Percentiles rank a stretch among this genome's conserved stretches.
These are phyloP conservation scores for Tuber aestivum DNA, from an alignment of 495 filamentous ascomycete species.

Conservation along the genomic window DNA sequence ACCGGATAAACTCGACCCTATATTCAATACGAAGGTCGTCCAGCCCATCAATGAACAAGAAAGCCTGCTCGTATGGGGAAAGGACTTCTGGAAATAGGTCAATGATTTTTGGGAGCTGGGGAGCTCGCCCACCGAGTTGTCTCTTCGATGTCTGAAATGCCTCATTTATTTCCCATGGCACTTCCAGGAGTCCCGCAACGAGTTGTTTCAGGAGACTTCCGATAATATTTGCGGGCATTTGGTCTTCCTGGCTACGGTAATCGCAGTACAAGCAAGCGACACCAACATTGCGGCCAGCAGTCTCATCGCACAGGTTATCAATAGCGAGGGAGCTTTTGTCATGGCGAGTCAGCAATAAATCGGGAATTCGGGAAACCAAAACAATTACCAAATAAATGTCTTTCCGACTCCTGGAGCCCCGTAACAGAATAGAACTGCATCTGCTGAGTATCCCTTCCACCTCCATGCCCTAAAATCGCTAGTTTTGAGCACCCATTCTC, in stretches of 20 bases:
- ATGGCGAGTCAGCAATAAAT: not conserved
- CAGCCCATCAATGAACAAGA: slow-evolving; percentile 14
- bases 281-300: not conserved
- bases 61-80: not conserved
- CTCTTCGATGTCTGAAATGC: not conserved
- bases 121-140: not conserved
- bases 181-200: not conserved
- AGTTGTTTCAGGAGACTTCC: not conserved
- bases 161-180: not conserved
- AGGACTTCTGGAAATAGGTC: not conserved
- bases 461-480: not conserved
- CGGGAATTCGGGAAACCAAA: not conserved
- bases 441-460: not conserved
- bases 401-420: not conserved
- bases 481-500: not conserved
- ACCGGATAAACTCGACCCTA: slow-evolving; percentile 8
- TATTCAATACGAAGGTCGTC: too few species aligned
- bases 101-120: not conserved
- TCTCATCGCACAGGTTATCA: not conserved
- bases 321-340: not conserved
- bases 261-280: not conserved
- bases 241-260: not conserved
- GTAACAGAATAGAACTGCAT: not conserved
- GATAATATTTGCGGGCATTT: not conserved
- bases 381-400: not conserved